A percentile compares a stretch with the other conserved stretches of the same genome.
These are phyloP conservation scores for Mortierella sp. DNA, from an alignment of 371 early-diverging fungal genomes.

Conservation along the genomic window DNA sequence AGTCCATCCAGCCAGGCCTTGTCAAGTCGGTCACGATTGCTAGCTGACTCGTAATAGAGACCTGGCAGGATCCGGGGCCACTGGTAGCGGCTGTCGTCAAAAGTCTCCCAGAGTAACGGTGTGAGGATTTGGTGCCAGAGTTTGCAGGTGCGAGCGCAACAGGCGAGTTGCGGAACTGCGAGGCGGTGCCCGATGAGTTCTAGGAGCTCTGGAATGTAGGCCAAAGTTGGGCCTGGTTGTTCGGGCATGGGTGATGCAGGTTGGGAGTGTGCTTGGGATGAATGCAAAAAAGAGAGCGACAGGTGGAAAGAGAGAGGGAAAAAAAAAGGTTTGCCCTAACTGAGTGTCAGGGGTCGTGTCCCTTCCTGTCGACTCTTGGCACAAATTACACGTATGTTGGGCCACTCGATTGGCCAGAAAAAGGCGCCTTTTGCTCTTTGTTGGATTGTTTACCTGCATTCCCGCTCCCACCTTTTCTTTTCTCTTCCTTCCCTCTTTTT, in stretches of 20 bases:
- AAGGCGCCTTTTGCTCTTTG: too few species aligned
- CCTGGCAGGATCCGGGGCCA: not conserved
- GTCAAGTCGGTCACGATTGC: not conserved
- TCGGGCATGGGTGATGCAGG: not conserved
- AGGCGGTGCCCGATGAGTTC: not conserved
- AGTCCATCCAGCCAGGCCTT: not conserved
- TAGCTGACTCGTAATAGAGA: not conserved
- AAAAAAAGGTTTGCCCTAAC: too few species aligned
- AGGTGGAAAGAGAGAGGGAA: too few species aligned
- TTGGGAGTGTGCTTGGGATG: not conserved
- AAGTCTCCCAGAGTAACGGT: not conserved
- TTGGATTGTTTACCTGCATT: not conserved
- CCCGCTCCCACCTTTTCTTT: not conserved
- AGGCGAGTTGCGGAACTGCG: not conserved
- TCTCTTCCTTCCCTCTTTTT: not conserved
- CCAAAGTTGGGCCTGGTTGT: not conserved
- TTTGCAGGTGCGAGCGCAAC: not conserved
- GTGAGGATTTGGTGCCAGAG: not conserved
- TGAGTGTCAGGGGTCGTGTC: too few species aligned
- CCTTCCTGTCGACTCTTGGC: too few species aligned
- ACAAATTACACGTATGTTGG: too few species aligned
- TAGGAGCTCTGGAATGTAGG: not conserved
- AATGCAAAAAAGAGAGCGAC: not conserved
- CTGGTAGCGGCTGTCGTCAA: not conserved
- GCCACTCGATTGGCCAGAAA: too few species aligned